Evolutionary conservation across 2,329 filamentous ascomycete species (phyloP), one percentile per base, ranked within the genome.

Genomic region (Bisporella sp.): DNA sequence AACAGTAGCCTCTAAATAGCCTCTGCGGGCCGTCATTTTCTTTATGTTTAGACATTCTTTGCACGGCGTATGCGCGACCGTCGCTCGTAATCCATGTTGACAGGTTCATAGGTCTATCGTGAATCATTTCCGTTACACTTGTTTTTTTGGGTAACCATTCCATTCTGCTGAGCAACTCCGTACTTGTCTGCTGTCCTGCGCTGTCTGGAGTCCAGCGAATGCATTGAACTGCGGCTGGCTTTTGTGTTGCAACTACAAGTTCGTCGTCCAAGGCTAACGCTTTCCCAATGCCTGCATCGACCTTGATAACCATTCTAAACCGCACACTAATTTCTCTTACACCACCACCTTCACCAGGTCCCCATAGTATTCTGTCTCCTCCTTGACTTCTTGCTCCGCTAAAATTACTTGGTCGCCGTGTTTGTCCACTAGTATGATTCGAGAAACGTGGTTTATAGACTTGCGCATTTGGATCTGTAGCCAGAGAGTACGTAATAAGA

Each of bases 221-320:
- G 69, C 91, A 96, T 68, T 99, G 93, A 12, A 97, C 82, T n/a
- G 93, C 92, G 0, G 91, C 85, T 4, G 93, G 93, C 63, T 93
- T 96, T 51, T 82, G 77, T 0, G 93, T 99, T 4, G 93, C 89
- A 47, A 99, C 91, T 28, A 97, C 77, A 40, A 99, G 74, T 67
- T 97, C 93, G 50, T 96, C 89, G 58, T 97, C 93, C 28, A 97
- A 76, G 2, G 93, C 92, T 49, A 97, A 72, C 8, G 88, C 89
- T 62, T 84, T 88, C 59, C 84, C 84, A 60, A 99, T 96, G 2
- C 93, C 93, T 3, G 93, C 93, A 68, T 99, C 93, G 13, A 99
- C 89, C 66, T 95, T 95, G 64, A 99, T 97, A 11, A 96, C 92
- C 87, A 96, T 96, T 51, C 92, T 82, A 69, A 99, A 99, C 8